Conservation (phyloP, 2,329 filamentous ascomycete species). For the Meredithiella fracta region DNA sequence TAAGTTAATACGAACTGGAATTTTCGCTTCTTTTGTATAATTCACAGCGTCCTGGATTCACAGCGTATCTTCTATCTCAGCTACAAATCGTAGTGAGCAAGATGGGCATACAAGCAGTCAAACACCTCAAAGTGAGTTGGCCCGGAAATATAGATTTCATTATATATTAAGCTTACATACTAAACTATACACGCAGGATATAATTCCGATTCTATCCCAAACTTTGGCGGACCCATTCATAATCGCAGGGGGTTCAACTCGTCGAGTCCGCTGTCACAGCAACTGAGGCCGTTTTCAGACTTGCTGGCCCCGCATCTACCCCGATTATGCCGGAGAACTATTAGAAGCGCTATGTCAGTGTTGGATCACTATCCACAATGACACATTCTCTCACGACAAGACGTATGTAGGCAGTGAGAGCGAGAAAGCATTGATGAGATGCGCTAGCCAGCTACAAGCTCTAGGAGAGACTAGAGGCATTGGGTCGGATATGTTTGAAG, state of each 20-base stretch:
- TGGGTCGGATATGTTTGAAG: neutral
- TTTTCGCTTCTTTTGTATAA: slow-evolving; percentile 42
- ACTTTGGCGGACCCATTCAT: slow-evolving; percentile 53
- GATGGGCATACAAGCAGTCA: slow-evolving; percentile 46
- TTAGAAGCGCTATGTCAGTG: slow-evolving; percentile 44
- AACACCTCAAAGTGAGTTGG: slow-evolving; percentile 50
- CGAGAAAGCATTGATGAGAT: neutral
- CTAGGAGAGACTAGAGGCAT: no score
- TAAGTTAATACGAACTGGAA: slow-evolving; percentile 37
- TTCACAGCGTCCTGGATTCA: slow-evolving; percentile 39
- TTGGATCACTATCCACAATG: slow-evolving; percentile 41
- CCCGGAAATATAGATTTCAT: neutral
- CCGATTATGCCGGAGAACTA: slow-evolving; percentile 22
- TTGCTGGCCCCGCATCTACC: slow-evolving; percentile 55
- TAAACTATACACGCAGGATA: slow-evolving; percentile 27
- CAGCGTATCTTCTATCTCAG: slow-evolving; percentile 37
- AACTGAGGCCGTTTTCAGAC: slow-evolving; percentile 41
- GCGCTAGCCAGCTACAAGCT: neutral
- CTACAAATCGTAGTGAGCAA: slow-evolving; percentile 32
- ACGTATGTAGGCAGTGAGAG: neutral
- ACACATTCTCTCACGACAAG: neutral
- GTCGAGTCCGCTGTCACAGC: slow-evolving; percentile 35
- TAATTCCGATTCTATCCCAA: slow-evolving; percentile 49
- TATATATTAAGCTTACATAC: neutral
- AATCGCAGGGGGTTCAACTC: slow-evolving; percentile 35